These are phyloP conservation scores for Pseudocercospora pini-densiflorae DNA, from an alignment of 2,329 filamentous ascomycete species.

Conservation along the genomic window DNA sequence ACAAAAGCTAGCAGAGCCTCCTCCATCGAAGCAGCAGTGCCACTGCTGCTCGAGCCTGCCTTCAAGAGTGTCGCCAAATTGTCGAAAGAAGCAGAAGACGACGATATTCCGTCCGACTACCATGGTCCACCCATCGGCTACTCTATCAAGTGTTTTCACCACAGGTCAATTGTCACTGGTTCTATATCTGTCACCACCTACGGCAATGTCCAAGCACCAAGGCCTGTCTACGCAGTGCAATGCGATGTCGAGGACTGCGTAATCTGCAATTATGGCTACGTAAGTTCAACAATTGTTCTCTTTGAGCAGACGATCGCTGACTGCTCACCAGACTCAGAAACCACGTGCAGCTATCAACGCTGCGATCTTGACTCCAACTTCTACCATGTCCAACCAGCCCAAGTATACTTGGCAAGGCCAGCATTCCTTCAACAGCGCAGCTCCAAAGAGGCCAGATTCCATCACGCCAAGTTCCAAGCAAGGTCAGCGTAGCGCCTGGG, in stretches of 20 bases:
- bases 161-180: not conserved
- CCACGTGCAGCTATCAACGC: not conserved
- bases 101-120: not conserved
- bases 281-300: not conserved
- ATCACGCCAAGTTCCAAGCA: not conserved
- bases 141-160: not conserved
- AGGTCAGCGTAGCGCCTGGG: not conserved
- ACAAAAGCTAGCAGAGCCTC: not conserved
- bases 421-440: not conserved
- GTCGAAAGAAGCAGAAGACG: not conserved
- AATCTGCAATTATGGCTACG: not conserved
- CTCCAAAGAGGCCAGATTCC: not conserved
- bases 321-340: not conserved
- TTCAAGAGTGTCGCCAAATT: not conserved
- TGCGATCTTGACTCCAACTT: not conserved
- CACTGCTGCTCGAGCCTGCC: not conserved
- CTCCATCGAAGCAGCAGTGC: not conserved
- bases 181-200: not conserved
- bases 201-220: not conserved
- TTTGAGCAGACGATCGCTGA: not conserved
- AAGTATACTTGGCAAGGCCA: not conserved
- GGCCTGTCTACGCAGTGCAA: not conserved
- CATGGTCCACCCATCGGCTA: not conserved
- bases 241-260: not conserved
- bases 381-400: not conserved